Base-by-base conservation (phyloP, 768 basidiomycete genomes). In the Xanthoconium stramineum region DNA sequence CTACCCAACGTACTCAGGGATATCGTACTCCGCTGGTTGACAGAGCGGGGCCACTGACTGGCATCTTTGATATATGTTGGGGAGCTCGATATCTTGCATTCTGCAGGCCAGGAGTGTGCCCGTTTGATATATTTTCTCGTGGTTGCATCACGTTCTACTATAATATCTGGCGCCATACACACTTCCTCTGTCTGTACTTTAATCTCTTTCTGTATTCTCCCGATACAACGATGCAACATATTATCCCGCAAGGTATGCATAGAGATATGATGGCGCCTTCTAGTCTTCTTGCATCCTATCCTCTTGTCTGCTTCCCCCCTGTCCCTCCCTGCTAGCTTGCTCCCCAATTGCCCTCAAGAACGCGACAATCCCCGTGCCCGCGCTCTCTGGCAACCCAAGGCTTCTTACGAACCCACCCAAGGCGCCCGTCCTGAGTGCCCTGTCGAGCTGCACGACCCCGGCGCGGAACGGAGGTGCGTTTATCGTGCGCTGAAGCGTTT, bases 1-100 rank as follows among this genome's bases (percentile, higher is more conserved):
- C 60, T 33, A 60, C 15, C 5, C 10, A 4, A 20, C 7, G 30
- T 40, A 37, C 20, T 32, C 43, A 89, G 87, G 56, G 92, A 94
- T 67, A 93, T 95, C 57, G 86, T 95, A 8, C 71, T 96, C 12
- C 84, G 94, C 65, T 96, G 94, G 94, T 78, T 96, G 42, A 78
- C 89, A 32, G 84, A 82, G 51, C 82, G 85, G 28, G 83, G 91
- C 55, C 88, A 89, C 69, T 91, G 54, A 89, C 69, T 91, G 54
- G 74, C 36, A 24, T 30, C 28, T 15, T 20, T n/a, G 19, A 48
- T 6, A 7, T 6, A 7, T 35, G 17, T n/a, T 17, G 20, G 35
- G 43, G 9, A 40, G n/a, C 14, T 36, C 24, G 17, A 15, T 30
- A 42, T 43, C 47, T 36, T 3, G 28, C 24, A 10, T 43, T 28